Base-by-base conservation (phyloP, 805 yeast genomes). In the Hanseniaspora vineae region DNA sequence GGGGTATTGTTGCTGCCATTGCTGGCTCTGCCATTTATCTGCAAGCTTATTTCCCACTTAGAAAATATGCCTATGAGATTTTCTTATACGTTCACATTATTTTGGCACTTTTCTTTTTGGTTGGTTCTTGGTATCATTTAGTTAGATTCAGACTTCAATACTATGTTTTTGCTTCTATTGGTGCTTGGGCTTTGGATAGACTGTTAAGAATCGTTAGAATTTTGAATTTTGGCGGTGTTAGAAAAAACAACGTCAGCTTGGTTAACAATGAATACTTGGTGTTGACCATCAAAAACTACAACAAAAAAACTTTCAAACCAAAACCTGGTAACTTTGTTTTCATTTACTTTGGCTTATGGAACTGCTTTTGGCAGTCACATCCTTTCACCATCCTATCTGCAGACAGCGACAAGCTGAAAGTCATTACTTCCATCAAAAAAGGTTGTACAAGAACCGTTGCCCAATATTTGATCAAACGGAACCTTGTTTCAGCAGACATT, bases 121-220 rank as follows among this genome's bases (percentile, higher is more conserved):
- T 58, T 17, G 76, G 73, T 8, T 69, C 74, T 9, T 71, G 71
- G 63, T 40, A 61, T 9, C 81, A 76, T 49, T 56, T 42, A 42
- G 49, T 35, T 51, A 55, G 65, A 14, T 48, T 70, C 46, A 76
- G 73, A 1, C 73, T 75, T 70, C 67, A 70, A 54, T 73, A 70
- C 46, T 76, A 70, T 60, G 51, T 70, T 19, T 77, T 73, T 47
- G 72, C 77, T 8, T 55, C 78, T 8, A 69, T 75, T 51, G 78
- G 75, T 0, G 68, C 85, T 10, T 86, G 95, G 95, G 68, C 66
- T 1, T 68, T 76, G 52, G 92, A 86, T 58, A 66, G 88, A 45
- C 48, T 76, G 0, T 54, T 75, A 2, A 70, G 95, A 50, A 49
- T 78, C 11, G 60, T 71, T 1, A 70, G 84, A 46, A 60, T 84